phyloP scores from a whole-genome alignment of 768 basidiomycete species.

The Kwoniella sp. region DNA sequence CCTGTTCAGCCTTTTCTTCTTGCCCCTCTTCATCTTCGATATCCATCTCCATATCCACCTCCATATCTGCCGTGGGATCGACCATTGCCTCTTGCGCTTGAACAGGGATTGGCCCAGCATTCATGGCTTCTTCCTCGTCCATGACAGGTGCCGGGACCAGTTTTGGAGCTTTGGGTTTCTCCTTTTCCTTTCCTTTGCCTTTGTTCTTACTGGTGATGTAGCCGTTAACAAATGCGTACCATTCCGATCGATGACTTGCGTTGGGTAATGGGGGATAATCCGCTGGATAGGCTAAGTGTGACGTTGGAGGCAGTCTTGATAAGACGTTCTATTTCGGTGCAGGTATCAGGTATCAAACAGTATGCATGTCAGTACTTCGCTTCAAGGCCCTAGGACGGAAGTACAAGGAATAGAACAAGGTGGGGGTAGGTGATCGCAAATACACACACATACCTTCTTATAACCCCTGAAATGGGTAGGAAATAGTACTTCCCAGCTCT shows the following conservation, averaged over 20 bases:
- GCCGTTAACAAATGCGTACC: constrained; percentile 36
- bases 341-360: background rate
- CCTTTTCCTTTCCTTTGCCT: constrained; percentile 18
- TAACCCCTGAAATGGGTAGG: constrained; percentile 45
- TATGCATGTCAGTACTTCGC: too few relatives aligned
- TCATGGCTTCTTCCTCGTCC: constrained; percentile 39
- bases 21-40: constrained; percentile 11
- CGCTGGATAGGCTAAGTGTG: constrained; percentile 24
- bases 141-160: constrained; percentile 3
- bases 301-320: constrained; percentile 26
- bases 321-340: constrained; percentile 21
- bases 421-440: background rate
- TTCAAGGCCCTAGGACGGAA: too few relatives aligned
- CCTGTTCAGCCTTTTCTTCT: constrained; percentile 23
- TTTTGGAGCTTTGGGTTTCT: background rate
- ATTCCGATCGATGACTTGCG: constrained; percentile 24
- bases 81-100: background rate
- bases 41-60: constrained; percentile 16
- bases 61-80: background rate
- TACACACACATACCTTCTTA: constrained; percentile 32
- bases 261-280: constrained; percentile 29
- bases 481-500: constrained; percentile 44
- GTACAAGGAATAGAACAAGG: background rate
- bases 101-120: constrained; percentile 9
- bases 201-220: constrained; percentile 14